Percentiles rank a stretch among this genome's conserved stretches.
phyloP scores from a whole-genome alignment of 108 stramenopile species.

The Nitzschia sp. region DNA sequence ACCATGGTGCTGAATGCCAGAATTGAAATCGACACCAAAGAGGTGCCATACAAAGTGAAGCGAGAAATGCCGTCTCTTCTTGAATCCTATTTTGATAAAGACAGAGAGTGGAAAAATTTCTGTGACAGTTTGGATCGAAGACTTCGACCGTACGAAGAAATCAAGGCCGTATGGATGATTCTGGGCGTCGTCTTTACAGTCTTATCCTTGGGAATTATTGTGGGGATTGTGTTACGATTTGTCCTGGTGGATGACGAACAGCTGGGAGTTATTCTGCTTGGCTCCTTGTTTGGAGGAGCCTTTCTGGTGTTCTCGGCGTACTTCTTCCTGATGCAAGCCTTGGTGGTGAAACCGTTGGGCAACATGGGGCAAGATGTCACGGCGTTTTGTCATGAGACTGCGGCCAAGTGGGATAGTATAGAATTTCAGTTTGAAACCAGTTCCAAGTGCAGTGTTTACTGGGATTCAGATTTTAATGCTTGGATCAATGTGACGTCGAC shows the following conservation, averaged over 20 bases:
- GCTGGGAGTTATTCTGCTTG: neutral
- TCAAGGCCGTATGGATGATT: constrained; percentile 24
- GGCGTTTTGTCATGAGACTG: constrained; percentile 12
- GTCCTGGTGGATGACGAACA: constrained; percentile 22
- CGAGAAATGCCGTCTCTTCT: constrained; percentile 16
- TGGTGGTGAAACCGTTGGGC: constrained; percentile 13
- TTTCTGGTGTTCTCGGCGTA: constrained; percentile 17
- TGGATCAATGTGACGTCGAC: constrained; percentile 25
- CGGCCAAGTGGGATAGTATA: constrained; percentile 20
- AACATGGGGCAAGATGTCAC: constrained; percentile 1
- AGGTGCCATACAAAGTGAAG: constrained; percentile 11
- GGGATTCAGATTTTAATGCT: constrained; percentile 26
- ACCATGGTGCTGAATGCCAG: constrained; percentile 19
- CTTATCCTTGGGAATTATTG: constrained; percentile 17
- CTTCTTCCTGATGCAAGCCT: constrained; percentile 22
- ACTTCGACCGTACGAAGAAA: constrained; percentile 21
- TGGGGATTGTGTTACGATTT: constrained; percentile 14
- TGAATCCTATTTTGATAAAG: constrained; percentile 16
- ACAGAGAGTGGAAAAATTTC: constrained; percentile 20
- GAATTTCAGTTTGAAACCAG: constrained; percentile 20
- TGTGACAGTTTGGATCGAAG: constrained; percentile 23
- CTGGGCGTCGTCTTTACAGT: constrained; percentile 21
- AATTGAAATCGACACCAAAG: constrained; percentile 16
- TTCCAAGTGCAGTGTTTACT: constrained; percentile 18
- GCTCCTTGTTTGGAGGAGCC: constrained; percentile 9